phyloP scores from a whole-genome alignment of 805 yeast species.

The Komagataella phaffii region DNA sequence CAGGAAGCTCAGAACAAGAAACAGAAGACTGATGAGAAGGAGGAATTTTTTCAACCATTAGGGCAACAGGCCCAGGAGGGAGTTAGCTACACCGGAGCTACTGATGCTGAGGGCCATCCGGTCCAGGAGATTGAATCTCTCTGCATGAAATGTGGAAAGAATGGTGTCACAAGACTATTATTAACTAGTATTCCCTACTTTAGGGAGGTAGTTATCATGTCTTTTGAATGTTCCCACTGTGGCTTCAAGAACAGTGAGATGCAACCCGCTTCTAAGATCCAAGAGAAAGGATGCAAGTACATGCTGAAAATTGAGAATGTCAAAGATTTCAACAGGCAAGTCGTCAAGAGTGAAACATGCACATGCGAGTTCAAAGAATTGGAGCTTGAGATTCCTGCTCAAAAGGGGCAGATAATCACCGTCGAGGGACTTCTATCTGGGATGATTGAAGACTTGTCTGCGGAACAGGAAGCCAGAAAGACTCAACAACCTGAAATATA shows the following conservation, averaged over 20 bases:
- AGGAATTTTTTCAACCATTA: constrained; percentile 40
- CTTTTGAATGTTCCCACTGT: constrained; percentile 94
- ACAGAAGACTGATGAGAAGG: constrained; percentile 13
- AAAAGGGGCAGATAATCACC: constrained; percentile 85
- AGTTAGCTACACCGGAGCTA: constrained; percentile 58
- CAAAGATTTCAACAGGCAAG: constrained; percentile 78
- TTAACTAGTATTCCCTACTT: constrained; percentile 87
- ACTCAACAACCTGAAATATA: constrained; percentile 60
- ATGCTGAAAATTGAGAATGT: constrained; percentile 50
- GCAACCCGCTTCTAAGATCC: constrained; percentile 91
- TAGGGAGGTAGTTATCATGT: constrained; percentile 84
- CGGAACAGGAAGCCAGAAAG: constrained; percentile 75
- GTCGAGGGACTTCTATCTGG: constrained; percentile 81
- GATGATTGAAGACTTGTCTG: constrained; percentile 66
- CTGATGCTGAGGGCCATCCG: constrained; percentile 80
- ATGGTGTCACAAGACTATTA: constrained; percentile 73
- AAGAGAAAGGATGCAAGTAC: constrained; percentile 75
- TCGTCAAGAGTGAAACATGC: constrained; percentile 83
- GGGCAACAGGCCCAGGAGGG: constrained; percentile 46
- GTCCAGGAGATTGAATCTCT: constrained; percentile 91
- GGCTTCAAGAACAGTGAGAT: constrained; percentile 82
- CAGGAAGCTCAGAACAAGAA: background rate
- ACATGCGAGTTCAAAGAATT: constrained; percentile 68
- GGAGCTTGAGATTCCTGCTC: constrained; percentile 91
- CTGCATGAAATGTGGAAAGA: constrained; percentile 89